Evolutionary conservation across 306 rosid genomes (phyloP), one percentile per base, ranked within the genome.

Genomic region (Prunus mume): DNA sequence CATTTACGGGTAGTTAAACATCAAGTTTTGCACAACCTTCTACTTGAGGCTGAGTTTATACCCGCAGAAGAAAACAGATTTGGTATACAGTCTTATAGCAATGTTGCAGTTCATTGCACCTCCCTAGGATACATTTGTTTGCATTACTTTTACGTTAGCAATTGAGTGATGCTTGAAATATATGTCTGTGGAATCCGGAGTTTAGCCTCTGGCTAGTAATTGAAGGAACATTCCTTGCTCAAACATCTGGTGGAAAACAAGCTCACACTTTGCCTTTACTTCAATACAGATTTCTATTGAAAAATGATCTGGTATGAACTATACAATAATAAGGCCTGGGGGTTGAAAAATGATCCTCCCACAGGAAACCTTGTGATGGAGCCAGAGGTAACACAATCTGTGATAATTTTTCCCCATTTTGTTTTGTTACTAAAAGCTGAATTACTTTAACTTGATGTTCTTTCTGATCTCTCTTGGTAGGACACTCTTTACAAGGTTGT

Each of bases 261-360:
- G n/a, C 6, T 19, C 6, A 32, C 54, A 19, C 30, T 11, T 30
- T 52, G 61, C 27, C 25, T 50, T 27, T 1, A 58, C 46, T 27
- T 49, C 60, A 27, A 6, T 19, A n/a, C 25, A 55, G 12, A 55
- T 49, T 68, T 38, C 57, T 46, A 9, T 25, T 68, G n/a, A n/a
- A n/a, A n/a, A n/a, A n/a, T n/a, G n/a, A 80, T 95, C 98, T 19
- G 98, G 98, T 56, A 88, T 95, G 68, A 83, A 95, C 84, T 92
- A 95, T 88, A 95, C 98, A 32, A 95, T 95, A 46, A 87, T 95
- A 76, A 95, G 98, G 88, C 96, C 97, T 28, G 98, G 97, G 98
- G 98, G 47, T 85, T 95, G 91, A 89, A 71, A 84, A 95, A 92
- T 25, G 98, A 92, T 9, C 97, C 97, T 68, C 98, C 98, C 10